Conservation (phyloP, 179 eudicot genomes). For the Amaranthus tricolor region DNA sequence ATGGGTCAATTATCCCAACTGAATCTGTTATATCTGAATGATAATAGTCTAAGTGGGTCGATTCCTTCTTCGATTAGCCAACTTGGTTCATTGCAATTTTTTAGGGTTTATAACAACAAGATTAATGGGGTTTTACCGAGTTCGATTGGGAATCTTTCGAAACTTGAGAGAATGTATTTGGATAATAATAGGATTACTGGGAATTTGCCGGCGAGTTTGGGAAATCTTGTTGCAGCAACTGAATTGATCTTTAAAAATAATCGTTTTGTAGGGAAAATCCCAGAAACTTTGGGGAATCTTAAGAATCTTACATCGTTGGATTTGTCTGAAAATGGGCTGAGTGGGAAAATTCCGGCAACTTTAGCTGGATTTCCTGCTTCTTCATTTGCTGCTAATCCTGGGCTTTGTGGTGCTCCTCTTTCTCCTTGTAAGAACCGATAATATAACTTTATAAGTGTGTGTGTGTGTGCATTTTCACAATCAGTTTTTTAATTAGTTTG, state of each 20-base stretch:
- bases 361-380: constrained; percentile 29
- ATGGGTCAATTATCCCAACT: too few species aligned
- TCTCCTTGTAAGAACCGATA: constrained; percentile 22
- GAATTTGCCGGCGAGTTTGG: constrained; percentile 53
- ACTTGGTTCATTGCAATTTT: constrained; percentile 20
- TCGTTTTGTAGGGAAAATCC: constrained; percentile 45
- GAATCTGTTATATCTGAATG: constrained; percentile 34
- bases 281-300: constrained; percentile 46
- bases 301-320: constrained; percentile 28
- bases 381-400: constrained; percentile 28
- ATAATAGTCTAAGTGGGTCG: constrained; percentile 23
- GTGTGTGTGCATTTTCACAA: too few species aligned
- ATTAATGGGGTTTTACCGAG: constrained; percentile 47
- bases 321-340: constrained; percentile 46
- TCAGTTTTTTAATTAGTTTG: too few species aligned
- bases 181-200: constrained; percentile 48
- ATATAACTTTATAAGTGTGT: too few species aligned
- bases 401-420: constrained; percentile 34
- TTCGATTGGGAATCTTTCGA: constrained; percentile 43
- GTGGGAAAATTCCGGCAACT: constrained; percentile 56
- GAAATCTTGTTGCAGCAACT: constrained; percentile 41
- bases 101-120: constrained; percentile 35
- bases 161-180: constrained; percentile 35
- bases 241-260: constrained; percentile 53
- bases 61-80: constrained; percentile 49